These are phyloP conservation scores for Stipa capillata DNA, from an alignment of 176 grass and related monocot genomes.

Conservation along the genomic window DNA sequence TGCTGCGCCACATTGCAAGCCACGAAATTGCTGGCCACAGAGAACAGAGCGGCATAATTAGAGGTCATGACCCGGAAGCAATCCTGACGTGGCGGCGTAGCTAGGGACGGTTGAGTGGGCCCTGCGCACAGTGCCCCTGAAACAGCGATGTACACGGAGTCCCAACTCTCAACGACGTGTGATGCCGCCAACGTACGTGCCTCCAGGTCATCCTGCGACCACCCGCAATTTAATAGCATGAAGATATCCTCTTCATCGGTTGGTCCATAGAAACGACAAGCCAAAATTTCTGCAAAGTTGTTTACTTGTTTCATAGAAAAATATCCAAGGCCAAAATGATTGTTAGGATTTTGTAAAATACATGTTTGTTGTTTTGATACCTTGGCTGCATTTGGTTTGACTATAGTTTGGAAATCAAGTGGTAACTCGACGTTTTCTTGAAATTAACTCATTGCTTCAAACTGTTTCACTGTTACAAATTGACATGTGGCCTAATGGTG, in stretches of 20 bases:
- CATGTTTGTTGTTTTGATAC: no score
- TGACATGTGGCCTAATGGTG: no score
- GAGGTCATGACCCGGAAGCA: conserved; percentile 18
- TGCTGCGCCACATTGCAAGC: background rate
- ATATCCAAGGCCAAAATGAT: no score
- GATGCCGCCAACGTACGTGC: conserved; percentile 10
- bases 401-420: no score
- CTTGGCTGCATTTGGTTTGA: no score
- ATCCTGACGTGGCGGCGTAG: conserved; percentile 23
- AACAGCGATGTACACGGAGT: background rate
- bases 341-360: no score
- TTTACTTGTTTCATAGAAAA: background rate
- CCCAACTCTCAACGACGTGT: background rate
- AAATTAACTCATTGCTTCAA: no score
- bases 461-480: no score
- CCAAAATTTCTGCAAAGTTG: background rate
- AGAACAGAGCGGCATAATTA: background rate
- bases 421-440: no score
- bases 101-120: background rate
- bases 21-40: background rate
- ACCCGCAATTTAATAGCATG: conserved; percentile 9
- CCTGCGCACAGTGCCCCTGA: background rate
- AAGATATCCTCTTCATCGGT: background rate
- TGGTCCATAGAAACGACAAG: background rate
- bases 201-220: conserved; percentile 2